A percentile compares a stretch with the other conserved stretches of the same genome.
phyloP scores from a whole-genome alignment of 2,329 filamentous ascomycete genomes.

The Trichoderma simmonsii region DNA sequence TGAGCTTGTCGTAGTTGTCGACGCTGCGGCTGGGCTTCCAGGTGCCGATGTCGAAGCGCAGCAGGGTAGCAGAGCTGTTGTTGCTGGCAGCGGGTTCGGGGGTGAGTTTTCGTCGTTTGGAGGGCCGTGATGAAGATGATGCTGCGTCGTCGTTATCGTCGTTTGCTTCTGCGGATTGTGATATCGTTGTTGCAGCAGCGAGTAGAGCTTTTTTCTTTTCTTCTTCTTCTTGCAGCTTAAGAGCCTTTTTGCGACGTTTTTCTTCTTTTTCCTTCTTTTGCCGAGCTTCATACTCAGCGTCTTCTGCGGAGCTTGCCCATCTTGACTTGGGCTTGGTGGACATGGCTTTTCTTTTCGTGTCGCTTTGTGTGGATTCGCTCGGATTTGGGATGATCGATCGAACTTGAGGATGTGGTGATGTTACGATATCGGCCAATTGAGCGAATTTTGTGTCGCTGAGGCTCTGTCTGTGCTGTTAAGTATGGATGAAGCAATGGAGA shows the following conservation, averaged over 20 bases:
- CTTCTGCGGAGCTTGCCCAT: conserved; percentile 84
- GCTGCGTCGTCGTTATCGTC: conserved; percentile 16
- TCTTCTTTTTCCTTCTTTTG: conserved; percentile 82
- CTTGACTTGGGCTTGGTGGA: conserved; percentile 66
- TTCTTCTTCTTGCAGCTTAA: conserved; percentile 53
- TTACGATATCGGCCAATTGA: neutral
- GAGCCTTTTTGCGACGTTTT: conserved; percentile 79
- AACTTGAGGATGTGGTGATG: neutral
- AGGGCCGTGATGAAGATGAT: conserved; percentile 43
- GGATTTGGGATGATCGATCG: too few species aligned
- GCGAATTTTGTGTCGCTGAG: neutral
- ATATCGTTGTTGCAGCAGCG: neutral
- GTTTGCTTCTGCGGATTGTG: neutral
- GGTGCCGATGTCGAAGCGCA: conserved; percentile 66
- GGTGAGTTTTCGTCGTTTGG: conserved; percentile 60
- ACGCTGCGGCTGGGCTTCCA: conserved; percentile 75
- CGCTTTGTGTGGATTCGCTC: neutral
- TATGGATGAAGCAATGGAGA: neutral
- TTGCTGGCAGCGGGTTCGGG: conserved; percentile 38
- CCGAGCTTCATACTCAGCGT: conserved; percentile 69
- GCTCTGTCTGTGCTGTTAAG: neutral
- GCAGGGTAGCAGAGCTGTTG: conserved; percentile 38
- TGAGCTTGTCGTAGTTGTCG: conserved; percentile 85
- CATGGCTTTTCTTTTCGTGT: conserved; percentile 41
- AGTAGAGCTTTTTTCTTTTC: conserved; percentile 30